Evolutionary conservation across 1,139 yeast species (phyloP).

Genomic region (Geotrichum aggregatum): DNA sequence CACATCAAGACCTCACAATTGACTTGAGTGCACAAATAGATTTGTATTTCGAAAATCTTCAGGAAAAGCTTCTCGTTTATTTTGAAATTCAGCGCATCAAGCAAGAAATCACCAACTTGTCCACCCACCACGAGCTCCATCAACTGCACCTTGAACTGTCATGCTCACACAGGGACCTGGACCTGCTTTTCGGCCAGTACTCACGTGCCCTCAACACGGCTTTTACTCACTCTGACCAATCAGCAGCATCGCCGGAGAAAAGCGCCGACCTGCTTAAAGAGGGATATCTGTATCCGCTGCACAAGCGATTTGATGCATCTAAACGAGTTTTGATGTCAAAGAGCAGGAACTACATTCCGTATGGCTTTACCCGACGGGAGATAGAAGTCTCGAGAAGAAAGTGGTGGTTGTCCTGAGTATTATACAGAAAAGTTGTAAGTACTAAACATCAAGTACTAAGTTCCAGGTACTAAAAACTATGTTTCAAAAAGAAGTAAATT

Average conservation of each 20-base stretch:
- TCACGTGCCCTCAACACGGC: neutral
- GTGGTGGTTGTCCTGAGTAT: neutral
- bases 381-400: slow-evolving; percentile 5
- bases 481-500: too few relatives aligned
- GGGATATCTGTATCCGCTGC: slow-evolving; percentile 16
- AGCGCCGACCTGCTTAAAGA: slow-evolving; percentile 12
- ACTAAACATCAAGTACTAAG: neutral
- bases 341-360: slow-evolving; percentile 18
- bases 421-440: too few relatives aligned
- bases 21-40: too few relatives aligned
- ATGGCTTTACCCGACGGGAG: slow-evolving; percentile 15
- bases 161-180: neutral
- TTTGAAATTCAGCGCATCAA: too few relatives aligned
- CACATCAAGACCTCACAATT: too few relatives aligned
- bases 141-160: neutral
- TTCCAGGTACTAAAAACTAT: too few relatives aligned
- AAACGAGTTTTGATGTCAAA: slow-evolving; percentile 13
- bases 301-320: slow-evolving; percentile 9
- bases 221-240: neutral
- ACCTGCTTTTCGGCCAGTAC: neutral
- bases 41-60: too few relatives aligned
- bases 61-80: too few relatives aligned
- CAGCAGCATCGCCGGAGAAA: neutral
- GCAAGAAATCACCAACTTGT: too few relatives aligned
- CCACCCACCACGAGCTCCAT: neutral